Percentiles rank a stretch among this genome's conserved stretches.
phyloP scores from a whole-genome alignment of 163 green algal genomes.

The Chlorella variabilis region DNA sequence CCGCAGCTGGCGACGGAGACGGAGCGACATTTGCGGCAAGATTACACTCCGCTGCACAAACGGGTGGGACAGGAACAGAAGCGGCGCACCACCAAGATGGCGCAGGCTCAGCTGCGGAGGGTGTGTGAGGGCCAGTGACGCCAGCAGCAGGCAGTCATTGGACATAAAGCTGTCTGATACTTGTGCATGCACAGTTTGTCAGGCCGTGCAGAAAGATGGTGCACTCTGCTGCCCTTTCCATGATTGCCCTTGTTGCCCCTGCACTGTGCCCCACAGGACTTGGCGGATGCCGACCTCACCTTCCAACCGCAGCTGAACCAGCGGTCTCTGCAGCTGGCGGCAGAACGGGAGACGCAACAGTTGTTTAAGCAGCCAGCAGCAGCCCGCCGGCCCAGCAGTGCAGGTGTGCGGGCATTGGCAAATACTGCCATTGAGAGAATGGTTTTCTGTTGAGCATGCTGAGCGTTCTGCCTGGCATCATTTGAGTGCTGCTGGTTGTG shows the following conservation, averaged over 20 bases:
- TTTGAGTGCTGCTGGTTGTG: too few relatives aligned
- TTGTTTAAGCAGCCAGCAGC: background rate
- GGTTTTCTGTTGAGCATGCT: too few relatives aligned
- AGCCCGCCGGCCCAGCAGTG: background rate
- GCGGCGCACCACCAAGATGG: conserved; percentile 31
- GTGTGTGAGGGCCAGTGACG: background rate
- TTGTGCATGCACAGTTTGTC: too few relatives aligned
- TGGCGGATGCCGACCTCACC: conserved; percentile 53
- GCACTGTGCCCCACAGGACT: conserved; percentile 28
- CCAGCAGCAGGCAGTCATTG: too few relatives aligned
- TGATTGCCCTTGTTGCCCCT: too few relatives aligned
- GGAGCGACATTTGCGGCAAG: conserved; percentile 3
- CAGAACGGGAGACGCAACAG: conserved; percentile 27
- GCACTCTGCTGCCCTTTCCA: too few relatives aligned
- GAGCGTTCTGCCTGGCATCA: too few relatives aligned
- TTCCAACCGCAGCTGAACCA: conserved; percentile 65
- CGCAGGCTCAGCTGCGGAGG: conserved; percentile 17
- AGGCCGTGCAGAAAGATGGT: too few relatives aligned
- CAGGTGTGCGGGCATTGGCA: background rate
- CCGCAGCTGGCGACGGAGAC: conserved; percentile 19
- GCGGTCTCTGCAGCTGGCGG: conserved; percentile 50
- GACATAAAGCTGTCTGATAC: too few relatives aligned
- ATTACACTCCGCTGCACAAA: conserved; percentile 43
- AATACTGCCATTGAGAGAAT: too few relatives aligned
- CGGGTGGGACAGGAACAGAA: conserved; percentile 45